phyloP scores from a whole-genome alignment of 2,329 filamentous ascomycete species.

The Zymoseptoria ardabiliae region DNA sequence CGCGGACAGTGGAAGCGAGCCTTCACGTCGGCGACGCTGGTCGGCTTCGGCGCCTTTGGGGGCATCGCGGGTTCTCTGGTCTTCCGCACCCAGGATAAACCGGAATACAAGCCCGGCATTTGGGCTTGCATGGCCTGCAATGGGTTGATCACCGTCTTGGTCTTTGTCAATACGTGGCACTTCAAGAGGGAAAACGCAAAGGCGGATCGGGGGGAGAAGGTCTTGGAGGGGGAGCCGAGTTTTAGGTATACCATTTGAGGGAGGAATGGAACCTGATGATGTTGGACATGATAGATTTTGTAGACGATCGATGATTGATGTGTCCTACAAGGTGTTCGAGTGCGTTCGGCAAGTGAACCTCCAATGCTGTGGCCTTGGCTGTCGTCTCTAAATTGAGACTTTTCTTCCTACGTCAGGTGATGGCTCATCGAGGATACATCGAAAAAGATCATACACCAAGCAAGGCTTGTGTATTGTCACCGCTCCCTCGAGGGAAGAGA shows the following conservation, averaged over 20 bases:
- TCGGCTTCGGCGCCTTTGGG: constrained; percentile 67
- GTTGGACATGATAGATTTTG: not conserved
- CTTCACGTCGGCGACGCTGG: constrained; percentile 64
- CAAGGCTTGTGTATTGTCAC: not conserved
- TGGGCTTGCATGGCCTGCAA: constrained; percentile 56
- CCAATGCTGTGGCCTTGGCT: too few relatives aligned
- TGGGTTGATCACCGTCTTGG: constrained; percentile 22
- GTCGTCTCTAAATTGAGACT: too few relatives aligned
- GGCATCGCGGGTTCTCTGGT: constrained; percentile 69
- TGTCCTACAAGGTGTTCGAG: not conserved
- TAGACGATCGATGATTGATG: not conserved
- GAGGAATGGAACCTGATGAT: not conserved
- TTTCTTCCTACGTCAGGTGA: too few relatives aligned
- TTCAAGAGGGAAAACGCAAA: constrained; percentile 31
- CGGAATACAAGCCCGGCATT: constrained; percentile 47
- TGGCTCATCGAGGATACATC: too few relatives aligned
- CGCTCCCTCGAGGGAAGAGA: not conserved
- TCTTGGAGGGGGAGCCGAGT: constrained; percentile 29
- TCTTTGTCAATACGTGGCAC: constrained; percentile 20
- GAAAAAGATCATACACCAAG: too few relatives aligned
- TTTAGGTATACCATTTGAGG: constrained; percentile 21
- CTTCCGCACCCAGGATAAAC: constrained; percentile 49
- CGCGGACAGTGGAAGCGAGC: constrained; percentile 81
- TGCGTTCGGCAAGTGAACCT: too few relatives aligned
- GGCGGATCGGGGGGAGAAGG: constrained; percentile 35